Evolutionary conservation across 164 flowering plant genomes (phyloP), one percentile per base, ranked within the genome.

Genomic region (Umbilicus rupestris): DNA sequence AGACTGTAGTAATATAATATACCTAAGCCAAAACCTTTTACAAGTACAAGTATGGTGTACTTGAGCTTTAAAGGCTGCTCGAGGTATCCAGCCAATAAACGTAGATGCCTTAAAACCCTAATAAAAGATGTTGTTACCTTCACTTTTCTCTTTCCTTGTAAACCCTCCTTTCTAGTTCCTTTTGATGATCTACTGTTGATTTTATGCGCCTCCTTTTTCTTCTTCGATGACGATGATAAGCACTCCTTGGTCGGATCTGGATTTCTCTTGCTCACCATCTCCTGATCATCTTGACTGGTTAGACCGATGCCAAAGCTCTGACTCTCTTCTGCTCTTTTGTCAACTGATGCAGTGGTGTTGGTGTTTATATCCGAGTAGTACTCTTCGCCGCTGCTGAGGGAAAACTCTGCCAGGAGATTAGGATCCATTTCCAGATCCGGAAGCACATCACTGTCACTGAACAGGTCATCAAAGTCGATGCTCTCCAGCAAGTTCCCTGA

Each of bases 351-450:
- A 0, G 28, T 41, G 2, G 46, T 17, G 29, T 77, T 70, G 4
- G 72, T 62, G 59, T 73, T 76, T 35, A 67, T n/a, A 9, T 81
- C 80, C 19, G 87, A 85, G 46, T 39, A 65, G 31, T 83, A 85
- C 31, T 83, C 87, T 35, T 84, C 87, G 6, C 84, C 82, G 5
- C 82, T 75, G 69, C 84, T 80, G 58, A 70, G 49, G 0, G 98
- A 82, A 63, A 84, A 85, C 20, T 86, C 93, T 0, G 92, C 86
- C 1, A 88, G 77, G 65, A 92, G 67, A 26, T 92, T 94, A 16
- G 92, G 78, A 80, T 90, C 96, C 85, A 90, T 78, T 77, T 88
- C 96, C 85, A 93, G 76, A 74, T 86, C 94, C 14, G 92, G 98
- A 63, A 90, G 68, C 44, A 79, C 69, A 50, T 90, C 89, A 7